Evolutionary conservation across 2,329 filamentous ascomycete genomes (phyloP), one percentile per base, ranked within the genome.

Genomic region (Mycosphaerelloides madeirae): DNA sequence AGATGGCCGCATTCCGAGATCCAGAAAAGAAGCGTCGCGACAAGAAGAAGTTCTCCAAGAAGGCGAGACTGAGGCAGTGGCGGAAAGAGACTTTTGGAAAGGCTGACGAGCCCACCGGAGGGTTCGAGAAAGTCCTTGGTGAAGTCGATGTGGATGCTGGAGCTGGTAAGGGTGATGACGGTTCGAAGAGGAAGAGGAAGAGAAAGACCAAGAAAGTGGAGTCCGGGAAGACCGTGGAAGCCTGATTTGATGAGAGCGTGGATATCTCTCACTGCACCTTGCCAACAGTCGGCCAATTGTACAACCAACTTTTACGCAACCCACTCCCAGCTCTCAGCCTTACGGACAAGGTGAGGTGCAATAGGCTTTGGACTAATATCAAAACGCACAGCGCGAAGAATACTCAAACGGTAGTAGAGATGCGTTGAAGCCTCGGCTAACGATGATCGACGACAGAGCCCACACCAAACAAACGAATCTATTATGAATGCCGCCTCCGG

Each of bases 61-160:
- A 97, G 72, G 87, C 87, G 6, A 78, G 91, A 15, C 73, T 98
- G 49, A 76, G 89, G 61, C 80, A 96, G 69, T 98, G 93, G 93
- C 80, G 81, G 37, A 75, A 77, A 60, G 80, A 84, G 31, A 81
- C 78, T 0, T 85, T 84, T 68, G 81, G 81, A 4, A 71, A 76
- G 54, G 74, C 78, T 43, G 73, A 81, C 5, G 79, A 76, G 7
- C 54, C 69, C 3, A 68, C 42, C 40, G 69, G 67, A 19, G 68
- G 67, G 5, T 72, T 72, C 50, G 59, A 63, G 50, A 49, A 53
- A 22, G 49, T 66, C 6, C 29, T 57, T 12, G 55, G 41, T 43
- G 54, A 59, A 14, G 56, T 58, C 14, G 58, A 54, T 34, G 41
- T 29, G 41, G 65, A 61, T 41, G 61, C 64, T 9, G 38, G 44